Percentiles rank a stretch among this genome's conserved stretches.
These are phyloP conservation scores for Mycena galopus DNA, from an alignment of 768 basidiomycete species.

Conservation along the genomic window DNA sequence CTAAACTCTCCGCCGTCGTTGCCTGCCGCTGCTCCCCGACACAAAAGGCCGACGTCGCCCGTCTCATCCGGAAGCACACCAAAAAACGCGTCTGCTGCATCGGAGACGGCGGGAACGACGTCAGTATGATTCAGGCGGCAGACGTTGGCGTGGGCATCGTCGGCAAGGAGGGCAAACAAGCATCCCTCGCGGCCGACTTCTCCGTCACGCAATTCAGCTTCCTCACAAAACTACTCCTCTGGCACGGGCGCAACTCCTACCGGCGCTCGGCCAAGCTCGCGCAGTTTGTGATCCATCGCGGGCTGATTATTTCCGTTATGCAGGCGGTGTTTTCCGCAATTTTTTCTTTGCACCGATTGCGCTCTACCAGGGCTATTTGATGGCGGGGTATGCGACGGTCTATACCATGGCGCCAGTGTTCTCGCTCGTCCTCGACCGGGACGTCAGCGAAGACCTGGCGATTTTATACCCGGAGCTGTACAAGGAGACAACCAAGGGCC, in stretches of 20 bases:
- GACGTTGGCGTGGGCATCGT: conserved; percentile 99
- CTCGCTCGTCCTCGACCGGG: conserved; percentile 94
- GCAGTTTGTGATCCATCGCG: conserved; percentile 98
- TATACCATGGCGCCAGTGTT: conserved; percentile 99
- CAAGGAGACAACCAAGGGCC: conserved; percentile 98
- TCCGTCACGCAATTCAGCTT: conserved; percentile 97
- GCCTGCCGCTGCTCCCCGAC: conserved; percentile 99
- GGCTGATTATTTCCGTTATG: conserved; percentile 97
- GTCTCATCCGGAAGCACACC: conserved; percentile 90
- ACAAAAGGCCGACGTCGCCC: conserved; percentile 97
- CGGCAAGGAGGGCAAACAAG: conserved; percentile 98
- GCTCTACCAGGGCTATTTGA: conserved; percentile 97
- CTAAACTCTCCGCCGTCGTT: conserved; percentile 95
- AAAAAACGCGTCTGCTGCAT: conserved; percentile 98
- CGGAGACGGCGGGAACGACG: conserved; percentile 99
- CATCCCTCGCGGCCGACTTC: conserved; percentile 98
- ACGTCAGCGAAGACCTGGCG: conserved; percentile 96
- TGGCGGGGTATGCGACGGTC: conserved; percentile 95
- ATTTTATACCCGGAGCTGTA: conserved; percentile 97
- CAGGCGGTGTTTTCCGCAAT: conserved; percentile 97
- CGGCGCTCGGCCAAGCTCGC: conserved; percentile 97
- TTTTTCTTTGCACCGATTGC: conserved; percentile 97
- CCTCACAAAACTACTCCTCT: conserved; percentile 95
- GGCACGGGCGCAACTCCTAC: conserved; percentile 99
- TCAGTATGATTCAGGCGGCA: conserved; percentile 99